Percentiles rank a stretch among this genome's conserved stretches.
phyloP scores from a whole-genome alignment of 2,329 filamentous ascomycete genomes.

The Neopestalotiopsis rosae region DNA sequence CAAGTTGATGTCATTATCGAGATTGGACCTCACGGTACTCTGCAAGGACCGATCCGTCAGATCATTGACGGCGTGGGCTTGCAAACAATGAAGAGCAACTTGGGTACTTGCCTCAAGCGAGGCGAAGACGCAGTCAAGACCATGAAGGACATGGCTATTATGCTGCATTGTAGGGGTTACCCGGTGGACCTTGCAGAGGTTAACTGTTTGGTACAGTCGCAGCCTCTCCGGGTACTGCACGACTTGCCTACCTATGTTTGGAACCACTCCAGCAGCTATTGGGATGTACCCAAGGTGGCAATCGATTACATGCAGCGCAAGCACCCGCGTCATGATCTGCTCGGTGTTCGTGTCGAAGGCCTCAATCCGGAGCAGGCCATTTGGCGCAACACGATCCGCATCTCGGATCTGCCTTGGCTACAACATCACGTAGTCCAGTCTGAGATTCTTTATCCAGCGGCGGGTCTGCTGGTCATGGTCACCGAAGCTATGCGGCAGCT shows the following conservation, averaged over 20 bases:
- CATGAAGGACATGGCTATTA: constrained; percentile 26
- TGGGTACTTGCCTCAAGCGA: constrained; percentile 22
- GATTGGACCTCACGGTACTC: constrained; percentile 14
- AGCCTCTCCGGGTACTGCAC: background rate
- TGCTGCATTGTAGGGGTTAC: constrained; percentile 19
- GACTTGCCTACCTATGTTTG: constrained; percentile 37
- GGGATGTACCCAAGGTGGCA: constrained; percentile 30
- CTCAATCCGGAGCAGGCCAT: constrained; percentile 21
- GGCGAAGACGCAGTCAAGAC: constrained; percentile 27
- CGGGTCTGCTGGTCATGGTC: constrained; percentile 27
- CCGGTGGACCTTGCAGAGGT: constrained; percentile 21
- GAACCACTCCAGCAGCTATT: constrained; percentile 30
- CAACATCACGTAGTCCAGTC: constrained; percentile 26
- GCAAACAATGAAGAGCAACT: constrained; percentile 3
- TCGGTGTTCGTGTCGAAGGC: constrained; percentile 25
- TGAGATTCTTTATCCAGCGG: constrained; percentile 28
- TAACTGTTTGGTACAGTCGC: constrained; percentile 26
- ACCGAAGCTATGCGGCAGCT: constrained; percentile 29
- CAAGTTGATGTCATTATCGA: constrained; percentile 21
- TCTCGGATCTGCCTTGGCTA: constrained; percentile 24
- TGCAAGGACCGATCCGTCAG: constrained; percentile 15
- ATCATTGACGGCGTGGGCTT: constrained; percentile 26
- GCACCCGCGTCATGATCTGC: constrained; percentile 32
- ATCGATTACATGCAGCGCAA: constrained; percentile 27
- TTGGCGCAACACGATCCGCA: constrained; percentile 32